Percentiles rank a stretch among this genome's conserved stretches.
Conservation (phyloP, 805 yeast genomes). For the Ogataea saltuana region DNA sequence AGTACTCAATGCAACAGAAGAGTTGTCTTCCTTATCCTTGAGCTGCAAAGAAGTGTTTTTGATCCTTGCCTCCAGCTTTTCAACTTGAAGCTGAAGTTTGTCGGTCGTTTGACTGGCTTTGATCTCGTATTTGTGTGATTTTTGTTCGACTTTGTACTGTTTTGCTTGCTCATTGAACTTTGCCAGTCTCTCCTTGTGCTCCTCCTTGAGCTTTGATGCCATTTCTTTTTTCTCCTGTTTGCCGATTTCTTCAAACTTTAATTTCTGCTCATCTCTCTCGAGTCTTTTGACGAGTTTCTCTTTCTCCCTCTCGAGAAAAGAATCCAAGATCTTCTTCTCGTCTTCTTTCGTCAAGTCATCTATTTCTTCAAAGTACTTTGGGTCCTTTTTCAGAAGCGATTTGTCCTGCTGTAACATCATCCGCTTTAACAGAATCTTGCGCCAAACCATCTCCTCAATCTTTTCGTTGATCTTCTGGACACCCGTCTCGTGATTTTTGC, state of each 20-base stretch:
- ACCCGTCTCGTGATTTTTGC: conserved; percentile 78
- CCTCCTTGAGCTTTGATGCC: conserved; percentile 51
- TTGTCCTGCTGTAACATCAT: conserved; percentile 70
- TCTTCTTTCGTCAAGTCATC: conserved; percentile 68
- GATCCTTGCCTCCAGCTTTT: conserved; percentile 70
- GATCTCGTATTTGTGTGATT: conserved; percentile 57
- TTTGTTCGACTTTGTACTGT: conserved; percentile 57
- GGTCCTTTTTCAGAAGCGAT: conserved; percentile 46
- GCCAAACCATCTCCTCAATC: conserved; percentile 83
- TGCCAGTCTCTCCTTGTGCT: conserved; percentile 53
- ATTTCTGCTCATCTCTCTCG: conserved; percentile 75
- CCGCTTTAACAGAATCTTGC: conserved; percentile 68
- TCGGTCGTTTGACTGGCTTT: conserved; percentile 59
- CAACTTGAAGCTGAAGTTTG: conserved; percentile 70
- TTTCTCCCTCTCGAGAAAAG: conserved; percentile 62
- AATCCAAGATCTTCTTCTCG: conserved; percentile 55
- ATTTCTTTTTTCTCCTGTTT: conserved; percentile 55
- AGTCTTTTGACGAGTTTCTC: conserved; percentile 67
- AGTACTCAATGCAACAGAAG: conserved; percentile 89
- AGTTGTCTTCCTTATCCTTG: conserved; percentile 91
- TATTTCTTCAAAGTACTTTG: conserved; percentile 64
- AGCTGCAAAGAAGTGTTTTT: conserved; percentile 68
- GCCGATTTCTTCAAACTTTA: conserved; percentile 55
- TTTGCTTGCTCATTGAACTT: conserved; percentile 53
- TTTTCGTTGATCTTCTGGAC: conserved; percentile 78